A percentile compares a stretch with the other conserved stretches of the same genome.
Conservation (phyloP, 2,329 filamentous ascomycete genomes). For the Fusarium pseudograminearum region DNA sequence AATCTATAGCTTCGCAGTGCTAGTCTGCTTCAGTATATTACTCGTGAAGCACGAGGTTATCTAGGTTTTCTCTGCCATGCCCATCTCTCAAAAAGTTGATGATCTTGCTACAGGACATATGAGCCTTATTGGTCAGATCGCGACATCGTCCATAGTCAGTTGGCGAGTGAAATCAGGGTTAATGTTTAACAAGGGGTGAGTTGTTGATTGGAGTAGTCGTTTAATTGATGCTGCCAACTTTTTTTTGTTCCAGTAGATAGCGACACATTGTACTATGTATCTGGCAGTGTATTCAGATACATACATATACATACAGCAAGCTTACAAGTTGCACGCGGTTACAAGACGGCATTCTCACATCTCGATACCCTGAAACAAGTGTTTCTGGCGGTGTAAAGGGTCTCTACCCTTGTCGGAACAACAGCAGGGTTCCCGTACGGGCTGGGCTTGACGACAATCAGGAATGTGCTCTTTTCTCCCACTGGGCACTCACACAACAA, state of each 20-base stretch:
- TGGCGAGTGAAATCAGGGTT: neutral
- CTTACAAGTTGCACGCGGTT: neutral
- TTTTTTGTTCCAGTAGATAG: slow-evolving; percentile 8
- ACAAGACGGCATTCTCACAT: slow-evolving; percentile 14
- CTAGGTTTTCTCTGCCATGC: neutral
- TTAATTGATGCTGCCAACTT: slow-evolving; percentile 6
- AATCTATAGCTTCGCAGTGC: neutral
- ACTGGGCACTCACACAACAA: neutral
- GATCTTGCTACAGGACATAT: neutral
- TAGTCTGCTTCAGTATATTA: neutral
- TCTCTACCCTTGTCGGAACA: slow-evolving; percentile 26
- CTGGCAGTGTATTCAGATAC: neutral
- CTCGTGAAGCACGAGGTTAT: neutral
- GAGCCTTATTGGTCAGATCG: neutral
- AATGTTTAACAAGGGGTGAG: neutral
- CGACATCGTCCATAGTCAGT: neutral
- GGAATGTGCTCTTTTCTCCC: neutral
- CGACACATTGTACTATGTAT: neutral
- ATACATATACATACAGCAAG: neutral
- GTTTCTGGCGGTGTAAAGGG: slow-evolving; percentile 37
- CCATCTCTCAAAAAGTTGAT: neutral
- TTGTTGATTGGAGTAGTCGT: neutral
- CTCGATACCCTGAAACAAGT: slow-evolving; percentile 40
- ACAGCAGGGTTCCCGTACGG: slow-evolving; percentile 8
- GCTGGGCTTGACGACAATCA: neutral